Base-by-base conservation (phyloP, 352 stramenopile genomes). In the Phytophthora boehmeriae region DNA sequence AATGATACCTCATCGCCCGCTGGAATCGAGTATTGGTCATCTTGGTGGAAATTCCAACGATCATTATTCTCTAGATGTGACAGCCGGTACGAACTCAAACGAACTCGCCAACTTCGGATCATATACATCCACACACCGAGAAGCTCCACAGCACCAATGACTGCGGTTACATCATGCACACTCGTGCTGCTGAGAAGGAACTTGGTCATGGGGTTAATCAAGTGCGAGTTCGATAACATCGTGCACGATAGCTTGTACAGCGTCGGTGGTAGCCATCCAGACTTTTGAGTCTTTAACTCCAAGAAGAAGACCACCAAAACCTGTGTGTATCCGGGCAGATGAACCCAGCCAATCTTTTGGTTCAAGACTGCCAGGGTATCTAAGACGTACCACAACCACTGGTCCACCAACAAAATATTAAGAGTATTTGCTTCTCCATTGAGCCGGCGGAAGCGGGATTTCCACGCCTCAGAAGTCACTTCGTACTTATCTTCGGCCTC, bases 101-200 rank as follows among this genome's bases (percentile, higher is more conserved):
- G 84, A 42, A 96, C 86, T 35, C 88, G 88, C 88, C 88, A 96
- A 67, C 84, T 95, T 81, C 88, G 81, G 61, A 96, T 96, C 86
- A 96, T 95, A 57, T 96, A 95, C 86, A 96, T 94, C 88, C 88
- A 96, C 8, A 96, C 88, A 10, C 88, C 88, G 10, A 96, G 76
- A 19, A 96, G 76, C 55, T 96, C 88, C 4, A 96, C 85, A 0
- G 86, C 84, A 45, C 86, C 88, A 30, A 95, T 96, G 6, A 96
- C 88, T 6, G 84, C 88, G 0, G 88, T 92, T 1, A 95, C 85
- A 58, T 96, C 88, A 55, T 96, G 88, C 4, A 96, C 86, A 34
- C 79, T 96, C 8, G 88, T 96, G 46, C 82, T 93, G 59, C 84
- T 93, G 13, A 96, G 50, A 38, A 96, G 51, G 43, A 96, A 95